phyloP scores from a whole-genome alignment of 768 basidiomycete species.

The Pisolithus marmoratus region DNA sequence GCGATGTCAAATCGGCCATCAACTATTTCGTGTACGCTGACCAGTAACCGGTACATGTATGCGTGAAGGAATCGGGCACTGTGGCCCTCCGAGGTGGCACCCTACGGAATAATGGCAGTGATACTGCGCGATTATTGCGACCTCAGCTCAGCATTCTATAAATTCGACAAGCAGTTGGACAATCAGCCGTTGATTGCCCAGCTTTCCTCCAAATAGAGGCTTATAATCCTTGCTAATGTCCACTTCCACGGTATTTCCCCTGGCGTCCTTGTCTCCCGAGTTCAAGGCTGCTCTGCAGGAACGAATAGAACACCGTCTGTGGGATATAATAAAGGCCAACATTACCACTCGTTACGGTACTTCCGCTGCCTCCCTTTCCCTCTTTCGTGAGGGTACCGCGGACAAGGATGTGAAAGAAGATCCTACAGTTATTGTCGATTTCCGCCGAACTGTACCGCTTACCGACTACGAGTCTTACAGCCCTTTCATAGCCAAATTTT shows the following conservation, averaged over 20 bases:
- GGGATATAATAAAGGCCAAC: neutral
- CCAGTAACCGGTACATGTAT: no score
- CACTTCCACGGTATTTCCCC: neutral
- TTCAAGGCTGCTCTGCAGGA: neutral
- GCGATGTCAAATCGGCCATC: constrained; percentile 12
- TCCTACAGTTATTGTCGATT: neutral
- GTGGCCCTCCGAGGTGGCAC: no score
- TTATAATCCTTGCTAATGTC: neutral
- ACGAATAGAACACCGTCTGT: neutral
- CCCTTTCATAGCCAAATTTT: constrained; percentile 1
- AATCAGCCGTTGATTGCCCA: no score
- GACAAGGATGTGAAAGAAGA: no score
- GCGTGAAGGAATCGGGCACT: no score
- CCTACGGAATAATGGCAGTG: no score
- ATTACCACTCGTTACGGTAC: neutral
- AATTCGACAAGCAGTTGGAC: no score
- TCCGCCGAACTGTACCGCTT: constrained; percentile 1
- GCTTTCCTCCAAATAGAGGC: no score
- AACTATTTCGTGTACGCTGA: no score
- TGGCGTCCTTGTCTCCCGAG: neutral
- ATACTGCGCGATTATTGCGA: no score
- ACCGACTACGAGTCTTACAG: constrained; percentile 1
- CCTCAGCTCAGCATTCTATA: no score
- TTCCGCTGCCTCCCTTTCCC: neutral
- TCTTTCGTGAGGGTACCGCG: no score